A percentile compares a stretch with the other conserved stretches of the same genome.
phyloP scores from a whole-genome alignment of 2,329 filamentous ascomycete species.

The Aspergillus costaricaensis region DNA sequence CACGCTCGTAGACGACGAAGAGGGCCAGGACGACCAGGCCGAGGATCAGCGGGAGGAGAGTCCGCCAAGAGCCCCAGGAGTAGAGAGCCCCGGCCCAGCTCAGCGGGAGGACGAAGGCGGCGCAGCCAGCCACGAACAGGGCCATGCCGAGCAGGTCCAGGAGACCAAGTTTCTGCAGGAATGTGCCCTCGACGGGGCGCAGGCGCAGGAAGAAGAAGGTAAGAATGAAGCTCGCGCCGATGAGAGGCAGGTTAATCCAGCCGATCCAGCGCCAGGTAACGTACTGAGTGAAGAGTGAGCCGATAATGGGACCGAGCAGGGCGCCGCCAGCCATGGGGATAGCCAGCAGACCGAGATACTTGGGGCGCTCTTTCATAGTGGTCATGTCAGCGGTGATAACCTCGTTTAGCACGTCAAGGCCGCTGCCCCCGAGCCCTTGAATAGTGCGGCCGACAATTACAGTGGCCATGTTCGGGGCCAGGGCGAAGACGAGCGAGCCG shows the following conservation, averaged over 20 bases:
- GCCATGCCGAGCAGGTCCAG: slow-evolving; percentile 65
- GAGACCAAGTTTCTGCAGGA: slow-evolving; percentile 50
- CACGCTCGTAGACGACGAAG: slow-evolving; percentile 58
- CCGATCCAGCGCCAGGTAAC: slow-evolving; percentile 61
- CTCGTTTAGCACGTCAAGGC: background rate
- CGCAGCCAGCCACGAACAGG: slow-evolving; percentile 60
- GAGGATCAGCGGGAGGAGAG: slow-evolving; percentile 61
- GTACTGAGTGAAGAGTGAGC: slow-evolving; percentile 27
- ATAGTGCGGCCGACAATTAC: slow-evolving; percentile 7
- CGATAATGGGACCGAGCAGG: slow-evolving; percentile 40
- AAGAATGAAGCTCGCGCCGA: slow-evolving; percentile 18
- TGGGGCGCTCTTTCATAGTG: slow-evolving; percentile 45
- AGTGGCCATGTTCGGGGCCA: slow-evolving; percentile 7
- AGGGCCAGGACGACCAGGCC: slow-evolving; percentile 53
- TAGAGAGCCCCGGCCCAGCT: slow-evolving; percentile 67
- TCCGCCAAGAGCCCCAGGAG: slow-evolving; percentile 61
- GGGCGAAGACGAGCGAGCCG: slow-evolving; percentile 46
- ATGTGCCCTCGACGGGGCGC: slow-evolving; percentile 47
- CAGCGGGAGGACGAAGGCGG: slow-evolving; percentile 60
- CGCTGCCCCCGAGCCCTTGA: slow-evolving; percentile 4
- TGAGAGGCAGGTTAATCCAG: slow-evolving; percentile 65
- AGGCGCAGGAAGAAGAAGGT: slow-evolving; percentile 56
- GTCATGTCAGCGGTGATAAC: slow-evolving; percentile 43
- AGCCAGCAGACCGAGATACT: slow-evolving; percentile 65
- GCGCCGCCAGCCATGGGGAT: slow-evolving; percentile 68